Conservation (phyloP, 2,329 filamentous ascomycete genomes). For the Cordyceps farinosa region DNA sequence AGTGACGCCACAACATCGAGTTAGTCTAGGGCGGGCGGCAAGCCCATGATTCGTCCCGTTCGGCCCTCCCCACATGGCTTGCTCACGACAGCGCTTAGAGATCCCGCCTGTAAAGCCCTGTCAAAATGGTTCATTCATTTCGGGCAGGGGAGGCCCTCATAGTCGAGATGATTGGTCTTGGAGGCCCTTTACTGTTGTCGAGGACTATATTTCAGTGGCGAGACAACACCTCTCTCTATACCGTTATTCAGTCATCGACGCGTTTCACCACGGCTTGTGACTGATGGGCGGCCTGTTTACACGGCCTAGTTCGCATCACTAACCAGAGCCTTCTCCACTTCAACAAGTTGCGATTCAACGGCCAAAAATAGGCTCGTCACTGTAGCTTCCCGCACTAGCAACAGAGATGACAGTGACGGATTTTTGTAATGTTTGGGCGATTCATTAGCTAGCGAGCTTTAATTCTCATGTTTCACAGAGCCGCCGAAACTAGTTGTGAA, state of each 20-base stretch:
- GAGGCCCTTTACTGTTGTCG: neutral
- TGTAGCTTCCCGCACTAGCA: neutral
- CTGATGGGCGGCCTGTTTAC: neutral
- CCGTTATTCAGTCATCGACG: neutral
- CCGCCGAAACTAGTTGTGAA: neutral
- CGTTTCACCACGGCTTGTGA: slow-evolving; percentile 1
- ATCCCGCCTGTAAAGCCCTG: neutral
- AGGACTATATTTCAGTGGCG: neutral
- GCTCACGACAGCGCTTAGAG: slow-evolving; percentile 1
- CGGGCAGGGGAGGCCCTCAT: neutral
- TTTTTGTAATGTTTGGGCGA: neutral
- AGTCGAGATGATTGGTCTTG: neutral
- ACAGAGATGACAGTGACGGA: neutral
- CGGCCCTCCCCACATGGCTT: neutral
- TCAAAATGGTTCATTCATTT: neutral
- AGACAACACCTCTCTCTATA: neutral
- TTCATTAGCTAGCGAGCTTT: neutral
- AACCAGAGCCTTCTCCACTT: neutral
- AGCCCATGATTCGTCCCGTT: neutral
- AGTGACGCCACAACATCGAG: neutral
- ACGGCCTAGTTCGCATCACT: neutral
- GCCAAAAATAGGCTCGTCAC: neutral
- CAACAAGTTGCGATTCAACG: no score
- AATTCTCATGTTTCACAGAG: slow-evolving; percentile 6
- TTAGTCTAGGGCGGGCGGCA: slow-evolving; percentile 2